Evolutionary conservation across 768 basidiomycete species (phyloP).

Genomic region (Panaeolus papilionaceus): DNA sequence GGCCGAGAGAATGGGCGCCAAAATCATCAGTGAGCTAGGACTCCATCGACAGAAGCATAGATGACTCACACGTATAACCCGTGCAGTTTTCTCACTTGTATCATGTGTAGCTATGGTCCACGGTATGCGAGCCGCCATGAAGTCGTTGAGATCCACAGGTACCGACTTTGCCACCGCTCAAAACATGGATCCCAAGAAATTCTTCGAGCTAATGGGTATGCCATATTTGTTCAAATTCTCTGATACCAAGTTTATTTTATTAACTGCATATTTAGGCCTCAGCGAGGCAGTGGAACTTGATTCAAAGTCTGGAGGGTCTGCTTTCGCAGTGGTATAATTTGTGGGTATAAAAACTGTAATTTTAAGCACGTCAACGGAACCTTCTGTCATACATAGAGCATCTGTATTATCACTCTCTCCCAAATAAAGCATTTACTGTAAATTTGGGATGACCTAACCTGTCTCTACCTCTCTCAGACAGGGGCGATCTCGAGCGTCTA

Average conservation of each 20-base stretch:
- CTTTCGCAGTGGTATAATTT: conserved; percentile 55
- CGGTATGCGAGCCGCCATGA: conserved; percentile 75
- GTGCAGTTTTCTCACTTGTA: conserved; percentile 73
- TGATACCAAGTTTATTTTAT: not conserved
- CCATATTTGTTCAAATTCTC: not conserved
- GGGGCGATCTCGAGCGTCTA: too few relatives aligned
- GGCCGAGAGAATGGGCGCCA: conserved; percentile 73
- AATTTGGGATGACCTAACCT: not conserved
- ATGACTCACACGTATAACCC: not conserved
- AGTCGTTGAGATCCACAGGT: conserved; percentile 76
- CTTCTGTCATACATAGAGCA: conserved; percentile 2
- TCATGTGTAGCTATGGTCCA: conserved; percentile 81
- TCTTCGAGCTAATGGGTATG: conserved; percentile 80
- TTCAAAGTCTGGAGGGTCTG: conserved; percentile 58
- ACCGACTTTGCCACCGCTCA: conserved; percentile 64
- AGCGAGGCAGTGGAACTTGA: conserved; percentile 60
- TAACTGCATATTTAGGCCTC: conserved; percentile 43
- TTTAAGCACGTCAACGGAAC: conserved; percentile 6
- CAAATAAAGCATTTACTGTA: too few relatives aligned
- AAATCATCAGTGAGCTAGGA: conserved; percentile 69
- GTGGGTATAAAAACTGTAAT: conserved; percentile 2
- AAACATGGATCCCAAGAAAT: conserved; percentile 79
- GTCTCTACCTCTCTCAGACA: too few relatives aligned
- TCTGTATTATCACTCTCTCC: not conserved
- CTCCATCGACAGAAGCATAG: not conserved